Evolutionary conservation across 495 filamentous ascomycete species (phyloP), one percentile per base, ranked within the genome.

Genomic region (Bacidia rubella): DNA sequence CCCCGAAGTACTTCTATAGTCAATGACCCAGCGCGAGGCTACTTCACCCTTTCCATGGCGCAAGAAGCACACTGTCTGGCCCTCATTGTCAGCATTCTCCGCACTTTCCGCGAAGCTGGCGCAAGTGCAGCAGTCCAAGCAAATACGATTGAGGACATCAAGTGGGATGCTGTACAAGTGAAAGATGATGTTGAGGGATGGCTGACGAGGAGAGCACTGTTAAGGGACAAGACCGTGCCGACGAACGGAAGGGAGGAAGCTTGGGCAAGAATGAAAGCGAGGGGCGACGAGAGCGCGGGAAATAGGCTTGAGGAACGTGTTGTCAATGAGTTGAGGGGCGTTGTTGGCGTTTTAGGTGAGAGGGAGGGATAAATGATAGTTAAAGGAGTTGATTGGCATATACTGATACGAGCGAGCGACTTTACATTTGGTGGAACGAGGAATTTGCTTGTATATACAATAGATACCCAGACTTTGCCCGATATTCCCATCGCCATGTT

Each of bases 141-240:
- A 9, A 63, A 65, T n/a, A 70, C 79, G 17, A 79, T 95, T 11
- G 74, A 74, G 43, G 71, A 76, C 27, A 70, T 93, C 39, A 74
- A 76, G 56, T 94, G 85, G 83, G 85, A 93, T 58, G 71, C 71
- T 39, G 69, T 65, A 11, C 69, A 72, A 22, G 73, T 88, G 51
- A 77, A 81, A 59, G 88, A 92, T 62, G 85, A 89, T 59, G 78
- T 89, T 39, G 84, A 90, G 54, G 81, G 77, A 48, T 83, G 85
- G 69, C 64, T 95, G 52, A 20, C 24, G 3, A 74, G 81, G 20
- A 70, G 75, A 45, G 70, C 71, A 53, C 66, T 74, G 32, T 65
- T 95, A 52, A 69, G 83, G 32, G 76, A 82, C 26, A 74, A 83
- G 52, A 74, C 94, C 40, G 69, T 87, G 54, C 79, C 87, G n/a